Evolutionary conservation across 805 yeast genomes (phyloP).

Genomic region (Starmerella vitae): DNA sequence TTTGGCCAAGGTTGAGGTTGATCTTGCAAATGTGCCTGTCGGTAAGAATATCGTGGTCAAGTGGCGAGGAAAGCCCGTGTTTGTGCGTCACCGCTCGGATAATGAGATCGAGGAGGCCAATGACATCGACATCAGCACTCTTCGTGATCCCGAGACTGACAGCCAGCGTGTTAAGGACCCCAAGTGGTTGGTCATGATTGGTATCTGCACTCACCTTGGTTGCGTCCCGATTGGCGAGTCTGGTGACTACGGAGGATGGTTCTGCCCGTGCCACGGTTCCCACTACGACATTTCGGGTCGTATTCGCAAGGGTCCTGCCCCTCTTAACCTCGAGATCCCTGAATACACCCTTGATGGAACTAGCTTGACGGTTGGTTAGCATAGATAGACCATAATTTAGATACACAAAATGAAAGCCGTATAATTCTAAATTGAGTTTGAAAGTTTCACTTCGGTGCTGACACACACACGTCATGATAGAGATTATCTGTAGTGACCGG

Average conservation of each 20-base stretch:
- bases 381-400: too few relatives aligned
- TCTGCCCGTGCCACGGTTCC: slow-evolving; percentile 99
- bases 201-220: slow-evolving; percentile 99
- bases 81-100: slow-evolving; percentile 95
- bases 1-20: slow-evolving; percentile 98
- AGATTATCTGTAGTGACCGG: slow-evolving; percentile 59
- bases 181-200: slow-evolving; percentile 97
- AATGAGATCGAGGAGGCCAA: slow-evolving; percentile 93
- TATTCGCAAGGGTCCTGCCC: slow-evolving; percentile 99
- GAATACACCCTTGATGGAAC: slow-evolving; percentile 76
- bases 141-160: slow-evolving; percentile 93
- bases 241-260: slow-evolving; percentile 99
- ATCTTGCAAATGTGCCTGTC: slow-evolving; percentile 81
- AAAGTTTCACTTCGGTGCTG: too few relatives aligned
- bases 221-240: slow-evolving; percentile 99
- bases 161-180: slow-evolving; percentile 90
- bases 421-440: too few relatives aligned
- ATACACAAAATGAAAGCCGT: background rate
- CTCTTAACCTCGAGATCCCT: slow-evolving; percentile 95
- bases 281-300: slow-evolving; percentile 99
- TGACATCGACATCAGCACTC: slow-evolving; percentile 52
- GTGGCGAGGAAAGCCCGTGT: slow-evolving; percentile 99
- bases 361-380: slow-evolving; percentile 79
- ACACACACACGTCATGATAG: too few relatives aligned
- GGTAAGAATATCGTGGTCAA: slow-evolving; percentile 97